phyloP scores from a whole-genome alignment of 345 rosid genomes.

The Ricinus communis region DNA sequence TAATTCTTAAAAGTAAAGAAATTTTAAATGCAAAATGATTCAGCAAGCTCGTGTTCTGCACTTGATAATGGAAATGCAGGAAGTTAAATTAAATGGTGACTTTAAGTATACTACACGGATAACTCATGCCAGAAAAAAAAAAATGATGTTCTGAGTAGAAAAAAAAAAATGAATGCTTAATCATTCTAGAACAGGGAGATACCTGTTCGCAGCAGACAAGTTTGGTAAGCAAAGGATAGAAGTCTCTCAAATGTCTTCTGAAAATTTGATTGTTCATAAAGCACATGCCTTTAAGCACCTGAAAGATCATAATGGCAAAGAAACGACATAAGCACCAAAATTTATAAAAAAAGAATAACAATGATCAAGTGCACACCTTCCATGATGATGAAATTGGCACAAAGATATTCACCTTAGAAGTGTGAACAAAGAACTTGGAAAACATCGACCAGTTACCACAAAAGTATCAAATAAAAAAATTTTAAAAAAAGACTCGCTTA shows the following conservation, averaged over 20 bases:
- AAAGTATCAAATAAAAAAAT: not conserved
- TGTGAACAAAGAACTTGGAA: not conserved
- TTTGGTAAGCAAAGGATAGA: conserved; percentile 84
- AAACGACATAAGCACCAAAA: not conserved
- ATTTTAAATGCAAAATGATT: not conserved
- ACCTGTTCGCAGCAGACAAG: conserved; percentile 98
- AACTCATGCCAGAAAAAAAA: not conserved
- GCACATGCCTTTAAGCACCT: conserved; percentile 97
- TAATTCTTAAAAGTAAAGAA: not conserved
- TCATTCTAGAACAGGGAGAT: conserved; percentile 14
- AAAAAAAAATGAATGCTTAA: not conserved
- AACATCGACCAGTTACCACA: not conserved
- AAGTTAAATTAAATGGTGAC: not conserved
- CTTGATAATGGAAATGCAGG: not conserved
- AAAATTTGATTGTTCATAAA: conserved; percentile 79
- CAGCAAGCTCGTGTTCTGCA: not conserved
- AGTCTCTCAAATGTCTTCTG: conserved; percentile 80
- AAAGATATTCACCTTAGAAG: not conserved
- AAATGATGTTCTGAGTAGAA: not conserved
- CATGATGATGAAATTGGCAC: not conserved
- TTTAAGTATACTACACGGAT: not conserved
- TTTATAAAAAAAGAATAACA: not conserved
- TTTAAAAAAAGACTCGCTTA: not conserved
- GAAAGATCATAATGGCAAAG: conserved; percentile 12
- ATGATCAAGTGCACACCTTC: not conserved